phyloP scores from a whole-genome alignment of 2,329 filamentous ascomycete genomes.

The Camillea tinctor region DNA sequence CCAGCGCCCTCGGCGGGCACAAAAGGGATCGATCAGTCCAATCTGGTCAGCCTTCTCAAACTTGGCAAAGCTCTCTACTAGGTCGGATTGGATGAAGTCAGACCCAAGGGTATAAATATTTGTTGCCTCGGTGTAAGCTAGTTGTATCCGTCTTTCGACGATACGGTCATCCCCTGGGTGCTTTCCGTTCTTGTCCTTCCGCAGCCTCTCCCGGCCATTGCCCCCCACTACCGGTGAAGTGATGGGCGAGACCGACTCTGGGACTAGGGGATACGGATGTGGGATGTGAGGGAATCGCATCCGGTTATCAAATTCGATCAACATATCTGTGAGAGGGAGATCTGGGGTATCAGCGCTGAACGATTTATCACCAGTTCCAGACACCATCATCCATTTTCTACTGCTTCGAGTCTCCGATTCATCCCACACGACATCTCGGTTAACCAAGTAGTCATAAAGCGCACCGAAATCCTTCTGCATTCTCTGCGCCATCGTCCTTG shows the following conservation, averaged over 20 bases:
- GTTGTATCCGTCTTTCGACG: constrained; percentile 50
- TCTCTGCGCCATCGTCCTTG: constrained; percentile 52
- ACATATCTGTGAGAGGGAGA: constrained; percentile 64
- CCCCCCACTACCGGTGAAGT: constrained; percentile 5
- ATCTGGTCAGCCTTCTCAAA: constrained; percentile 56
- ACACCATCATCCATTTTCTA: constrained; percentile 64
- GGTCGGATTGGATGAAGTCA: constrained; percentile 50
- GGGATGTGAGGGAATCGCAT: constrained; percentile 64
- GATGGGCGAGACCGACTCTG: constrained; percentile 45
- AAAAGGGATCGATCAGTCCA: constrained; percentile 51
- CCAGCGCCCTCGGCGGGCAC: constrained; percentile 59
- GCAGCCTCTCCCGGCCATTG: constrained; percentile 29
- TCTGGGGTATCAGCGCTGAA: constrained; percentile 52
- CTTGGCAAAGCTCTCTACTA: constrained; percentile 54
- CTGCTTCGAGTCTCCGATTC: constrained; percentile 58
- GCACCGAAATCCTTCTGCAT: constrained; percentile 67
- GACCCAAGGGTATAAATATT: constrained; percentile 57
- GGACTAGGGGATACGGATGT: constrained; percentile 65
- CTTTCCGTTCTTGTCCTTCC: constrained; percentile 29
- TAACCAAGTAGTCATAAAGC: constrained; percentile 69
- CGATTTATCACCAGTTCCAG: constrained; percentile 41
- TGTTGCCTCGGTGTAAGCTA: constrained; percentile 59
- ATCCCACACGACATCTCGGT: constrained; percentile 66
- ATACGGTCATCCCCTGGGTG: constrained; percentile 22
- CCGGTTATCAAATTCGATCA: constrained; percentile 64